Conservation (phyloP, 2,329 filamentous ascomycete species). For the Rhynchosporium agropyri region DNA sequence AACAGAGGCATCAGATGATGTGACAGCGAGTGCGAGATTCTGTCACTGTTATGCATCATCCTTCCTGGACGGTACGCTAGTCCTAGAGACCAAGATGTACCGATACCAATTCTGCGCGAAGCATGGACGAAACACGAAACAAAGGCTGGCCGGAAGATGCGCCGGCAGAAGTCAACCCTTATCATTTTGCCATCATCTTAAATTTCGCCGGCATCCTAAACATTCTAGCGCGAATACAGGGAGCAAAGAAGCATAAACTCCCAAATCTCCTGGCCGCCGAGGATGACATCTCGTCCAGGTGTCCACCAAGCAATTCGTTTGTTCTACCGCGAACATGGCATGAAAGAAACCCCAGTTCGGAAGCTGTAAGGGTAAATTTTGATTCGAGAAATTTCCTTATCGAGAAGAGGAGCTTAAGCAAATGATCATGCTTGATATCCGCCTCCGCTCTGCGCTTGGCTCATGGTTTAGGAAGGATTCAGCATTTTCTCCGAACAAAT, state of each 20-base stretch:
- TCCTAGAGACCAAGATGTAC: not conserved
- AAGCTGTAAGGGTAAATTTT: slow-evolving; percentile 14
- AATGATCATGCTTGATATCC: not conserved
- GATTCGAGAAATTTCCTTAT: slow-evolving; percentile 20
- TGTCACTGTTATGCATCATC: not conserved
- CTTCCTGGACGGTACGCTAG: not conserved
- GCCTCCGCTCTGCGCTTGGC: not conserved
- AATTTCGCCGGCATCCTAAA: not conserved
- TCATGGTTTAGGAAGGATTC: slow-evolving; percentile 2
- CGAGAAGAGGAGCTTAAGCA: slow-evolving; percentile 3
- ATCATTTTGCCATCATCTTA: not conserved
- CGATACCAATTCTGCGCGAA: not conserved
- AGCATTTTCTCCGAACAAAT: not conserved
- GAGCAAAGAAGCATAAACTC: not conserved
- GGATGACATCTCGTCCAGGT: not conserved
- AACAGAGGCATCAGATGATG: not conserved
- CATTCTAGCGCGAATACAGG: not conserved
- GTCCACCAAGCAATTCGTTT: not conserved
- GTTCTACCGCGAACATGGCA: not conserved
- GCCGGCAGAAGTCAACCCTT: not conserved
- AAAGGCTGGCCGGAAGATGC: not conserved
- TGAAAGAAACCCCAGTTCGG: not conserved
- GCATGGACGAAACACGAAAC: not conserved
- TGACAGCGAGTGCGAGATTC: not conserved
- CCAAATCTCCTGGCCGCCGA: not conserved